Evolutionary conservation across 306 rosid species (phyloP), one percentile per base, ranked within the genome.

Genomic region (Morella rubra): DNA sequence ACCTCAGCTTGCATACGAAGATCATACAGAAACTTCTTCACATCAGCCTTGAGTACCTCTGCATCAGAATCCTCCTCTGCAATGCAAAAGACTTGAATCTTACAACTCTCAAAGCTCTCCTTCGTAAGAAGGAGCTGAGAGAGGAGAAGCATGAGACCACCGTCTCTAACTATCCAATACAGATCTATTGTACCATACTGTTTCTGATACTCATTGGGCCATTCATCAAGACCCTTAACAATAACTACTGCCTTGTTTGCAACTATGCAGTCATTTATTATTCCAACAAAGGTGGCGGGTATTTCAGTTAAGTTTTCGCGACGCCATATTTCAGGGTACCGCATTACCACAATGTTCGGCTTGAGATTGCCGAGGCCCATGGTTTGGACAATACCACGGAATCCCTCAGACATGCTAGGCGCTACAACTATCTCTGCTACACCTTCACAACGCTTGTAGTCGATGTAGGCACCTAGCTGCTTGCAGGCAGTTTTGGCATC

Each of bases 351-450:
- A 10, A 96, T 96, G 90, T 96, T 96, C 1, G 99, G 99, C 87
- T 96, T 96, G 69, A 96, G 97, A 83, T 96, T 96, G 44, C 99
- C 99, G 40, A 96, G 98, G 84, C 99, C 99, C 98, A 96, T 96
- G 32, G 97, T 96, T 87, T 96, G 99, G 70, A 96, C 77, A 27
- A 96, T 96, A 77, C 98, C 99, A 7, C 96, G 94, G 70, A 96
- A 96, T 60, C 99, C 99, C 84, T 80, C 97, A 58, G 92, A 83
- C 99, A 96, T 92, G 53, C 73, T 89, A 71, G 98, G 99, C 58
- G 99, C 98, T 7, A 96, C 99, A 80, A 96, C 93, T 66, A 96
- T 96, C 91, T 96, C 98, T 45, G 99, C 97, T 44, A 96, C 99
- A 66, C 99, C 99, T 89, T 96, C 99, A 84, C 99, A 96, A 59